phyloP scores from a whole-genome alignment of 257 asterid species.

The Cinchona pubescens region DNA sequence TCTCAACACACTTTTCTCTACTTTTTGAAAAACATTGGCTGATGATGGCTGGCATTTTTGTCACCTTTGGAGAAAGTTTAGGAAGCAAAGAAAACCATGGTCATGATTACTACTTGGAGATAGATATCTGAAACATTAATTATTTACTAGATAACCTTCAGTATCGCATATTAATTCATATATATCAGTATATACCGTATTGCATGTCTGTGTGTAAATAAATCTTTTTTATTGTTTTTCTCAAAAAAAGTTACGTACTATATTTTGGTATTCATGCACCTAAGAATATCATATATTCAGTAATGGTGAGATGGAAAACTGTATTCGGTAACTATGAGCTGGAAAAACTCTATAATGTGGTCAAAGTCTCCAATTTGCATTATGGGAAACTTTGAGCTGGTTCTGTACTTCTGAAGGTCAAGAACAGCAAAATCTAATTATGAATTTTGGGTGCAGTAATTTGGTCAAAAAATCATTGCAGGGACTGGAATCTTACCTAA shows the following conservation, averaged over 20 bases:
- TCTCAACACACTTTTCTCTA: background rate
- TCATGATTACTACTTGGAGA: conserved; percentile 19
- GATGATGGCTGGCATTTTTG: conserved; percentile 17
- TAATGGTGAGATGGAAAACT: no score
- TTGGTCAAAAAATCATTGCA: conserved; percentile 25
- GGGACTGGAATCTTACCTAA: conserved; percentile 29
- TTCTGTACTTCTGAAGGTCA: conserved; percentile 25
- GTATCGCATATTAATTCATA: no score
- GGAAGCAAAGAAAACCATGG: conserved; percentile 12
- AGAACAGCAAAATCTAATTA: conserved; percentile 22
- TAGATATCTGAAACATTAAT: no score
- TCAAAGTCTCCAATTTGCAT: conserved; percentile 28
- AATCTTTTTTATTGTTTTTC: no score
- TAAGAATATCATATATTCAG: no score
- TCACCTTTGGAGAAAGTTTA: conserved; percentile 29
- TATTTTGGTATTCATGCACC: no score
- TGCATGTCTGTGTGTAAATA: no score
- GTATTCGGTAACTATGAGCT: no score
- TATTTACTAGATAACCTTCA: no score
- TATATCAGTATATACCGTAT: no score
- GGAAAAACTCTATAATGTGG: conserved; percentile 12
- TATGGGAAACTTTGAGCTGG: conserved; percentile 26
- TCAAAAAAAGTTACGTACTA: no score
- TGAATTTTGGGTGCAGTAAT: conserved; percentile 17
- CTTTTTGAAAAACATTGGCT: conserved; percentile 13